These are phyloP conservation scores for Nannizzia gypsea DNA, from an alignment of 2,329 filamentous ascomycete genomes.

Conservation along the genomic window DNA sequence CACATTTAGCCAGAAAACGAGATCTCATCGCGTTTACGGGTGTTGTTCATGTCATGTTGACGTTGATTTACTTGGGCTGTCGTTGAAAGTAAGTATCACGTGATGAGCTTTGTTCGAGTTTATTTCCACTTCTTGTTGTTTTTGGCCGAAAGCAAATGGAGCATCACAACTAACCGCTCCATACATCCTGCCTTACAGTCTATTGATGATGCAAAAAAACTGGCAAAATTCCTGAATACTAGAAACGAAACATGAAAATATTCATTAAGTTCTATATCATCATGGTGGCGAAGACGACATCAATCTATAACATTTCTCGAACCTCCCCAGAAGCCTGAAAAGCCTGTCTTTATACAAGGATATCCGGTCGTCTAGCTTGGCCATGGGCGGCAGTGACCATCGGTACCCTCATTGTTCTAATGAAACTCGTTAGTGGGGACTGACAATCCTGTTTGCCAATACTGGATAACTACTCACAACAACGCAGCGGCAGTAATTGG, in stretches of 20 bases:
- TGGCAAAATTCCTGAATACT: not conserved
- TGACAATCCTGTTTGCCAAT: not conserved
- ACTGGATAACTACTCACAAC: not conserved
- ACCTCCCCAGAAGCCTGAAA: not conserved
- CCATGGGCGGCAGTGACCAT: constrained; percentile 1
- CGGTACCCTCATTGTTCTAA: not conserved
- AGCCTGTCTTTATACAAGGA: not conserved
- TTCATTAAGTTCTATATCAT: not conserved
- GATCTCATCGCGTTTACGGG: not conserved
- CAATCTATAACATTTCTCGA: not conserved
- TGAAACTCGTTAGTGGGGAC: not conserved
- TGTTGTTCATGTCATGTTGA: not conserved
- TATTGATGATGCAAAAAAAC: not conserved
- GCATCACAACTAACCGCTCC: not conserved
- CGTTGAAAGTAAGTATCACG: not conserved
- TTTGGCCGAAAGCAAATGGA: not conserved
- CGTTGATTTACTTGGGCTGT: not conserved
- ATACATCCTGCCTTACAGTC: not conserved
- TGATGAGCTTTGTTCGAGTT: not conserved
- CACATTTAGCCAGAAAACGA: not conserved
- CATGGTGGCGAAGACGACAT: not conserved
- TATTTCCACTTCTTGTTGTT: not conserved
- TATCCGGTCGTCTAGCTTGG: not conserved
- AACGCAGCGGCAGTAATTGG: not conserved
- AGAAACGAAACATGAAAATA: not conserved